Evolutionary conservation across 2,329 filamentous ascomycete genomes (phyloP), one percentile per base, ranked within the genome.

Genomic region (Pseudogymnoascus sp.): DNA sequence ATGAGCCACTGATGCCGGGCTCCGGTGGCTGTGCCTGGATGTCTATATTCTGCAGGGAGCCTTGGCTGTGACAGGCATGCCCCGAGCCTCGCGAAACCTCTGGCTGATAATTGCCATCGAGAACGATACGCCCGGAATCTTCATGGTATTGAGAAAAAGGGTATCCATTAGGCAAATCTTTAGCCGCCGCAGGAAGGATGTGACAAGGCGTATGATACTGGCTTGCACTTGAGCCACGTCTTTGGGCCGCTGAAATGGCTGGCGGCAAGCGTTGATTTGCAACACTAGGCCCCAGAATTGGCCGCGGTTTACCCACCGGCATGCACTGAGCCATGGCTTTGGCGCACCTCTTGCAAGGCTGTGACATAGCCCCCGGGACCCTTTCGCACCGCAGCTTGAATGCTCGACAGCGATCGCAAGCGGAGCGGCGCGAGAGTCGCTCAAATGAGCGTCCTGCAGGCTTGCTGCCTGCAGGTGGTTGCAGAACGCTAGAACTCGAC

Each of bases 341-440:
- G 2, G 48, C 48, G 9, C 48, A 55, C 18, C 48, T 33, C 21
- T 55, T 55, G 48, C 48, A 55, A 33, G 48, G 48, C 27, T 55
- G 48, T 9, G 27, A 55, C 48, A 33, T 12, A 33, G 48, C n/a
- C 29, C 48, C 48, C 2, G 12, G 6, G 5, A 12, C 48, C 18
- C 27, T 55, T 33, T 55, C 48, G n/a, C 48, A 55, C 1, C 48
- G 48, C n/a, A 55, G 29, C 29, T 55, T 55, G 48, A 55, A 55
- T 3, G 27, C 27, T 33, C 48, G 48, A 55, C 48, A 55, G 18
- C 48, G 48, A n/a, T 33, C 29, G 21, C 48, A 55, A 2, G 48
- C 48, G 9, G 48, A 55, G n/a, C 48, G 48, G 27, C 48, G 48
- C 4, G 48, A 33, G 27, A 55, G 10, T 18, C 48, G 48, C 48